phyloP scores from a whole-genome alignment of 2,329 filamentous ascomycete species.

The Plenodomus biglobosus region DNA sequence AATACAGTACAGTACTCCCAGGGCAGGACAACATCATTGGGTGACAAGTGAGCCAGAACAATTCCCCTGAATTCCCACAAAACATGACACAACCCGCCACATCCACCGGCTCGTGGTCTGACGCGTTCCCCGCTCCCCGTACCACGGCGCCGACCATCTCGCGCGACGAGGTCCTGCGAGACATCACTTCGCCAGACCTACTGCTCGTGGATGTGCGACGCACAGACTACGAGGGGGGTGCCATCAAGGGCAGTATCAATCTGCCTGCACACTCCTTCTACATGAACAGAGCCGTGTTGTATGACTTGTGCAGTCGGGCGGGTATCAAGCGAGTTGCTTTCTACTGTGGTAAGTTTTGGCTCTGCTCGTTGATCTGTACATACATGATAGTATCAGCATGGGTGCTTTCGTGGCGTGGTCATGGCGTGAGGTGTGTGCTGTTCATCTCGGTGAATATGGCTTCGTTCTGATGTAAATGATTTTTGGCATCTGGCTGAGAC shows the following conservation, averaged over 20 bases:
- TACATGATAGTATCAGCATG: too few relatives aligned
- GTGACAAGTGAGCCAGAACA: too few relatives aligned
- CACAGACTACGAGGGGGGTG: conserved; percentile 52
- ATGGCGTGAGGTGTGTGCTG: conserved; percentile 24
- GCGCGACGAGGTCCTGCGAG: conserved; percentile 40
- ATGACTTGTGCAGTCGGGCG: conserved; percentile 48
- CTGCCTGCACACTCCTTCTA: conserved; percentile 53
- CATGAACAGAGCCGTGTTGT: conserved; percentile 49
- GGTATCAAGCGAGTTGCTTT: conserved; percentile 52
- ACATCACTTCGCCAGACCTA: conserved; percentile 41
- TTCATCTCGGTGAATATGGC: neutral
- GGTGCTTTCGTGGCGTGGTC: conserved; percentile 8
- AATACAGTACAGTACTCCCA: neutral
- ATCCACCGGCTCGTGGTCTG: conserved; percentile 40
- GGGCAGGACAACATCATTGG: too few relatives aligned
- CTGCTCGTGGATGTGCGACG: conserved; percentile 51
- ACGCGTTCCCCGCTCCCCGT: conserved; percentile 47
- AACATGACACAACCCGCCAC: conserved; percentile 24
- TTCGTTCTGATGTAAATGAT: neutral
- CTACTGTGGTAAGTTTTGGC: conserved; percentile 45
- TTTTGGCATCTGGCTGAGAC: conserved; percentile 15
- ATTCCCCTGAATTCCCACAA: neutral
- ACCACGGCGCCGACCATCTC: conserved; percentile 44
- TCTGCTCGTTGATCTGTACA: neutral
- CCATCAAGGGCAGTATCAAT: conserved; percentile 50